Base-by-base conservation (phyloP, 352 stramenopile species). In the Phytopythium montanum region DNA sequence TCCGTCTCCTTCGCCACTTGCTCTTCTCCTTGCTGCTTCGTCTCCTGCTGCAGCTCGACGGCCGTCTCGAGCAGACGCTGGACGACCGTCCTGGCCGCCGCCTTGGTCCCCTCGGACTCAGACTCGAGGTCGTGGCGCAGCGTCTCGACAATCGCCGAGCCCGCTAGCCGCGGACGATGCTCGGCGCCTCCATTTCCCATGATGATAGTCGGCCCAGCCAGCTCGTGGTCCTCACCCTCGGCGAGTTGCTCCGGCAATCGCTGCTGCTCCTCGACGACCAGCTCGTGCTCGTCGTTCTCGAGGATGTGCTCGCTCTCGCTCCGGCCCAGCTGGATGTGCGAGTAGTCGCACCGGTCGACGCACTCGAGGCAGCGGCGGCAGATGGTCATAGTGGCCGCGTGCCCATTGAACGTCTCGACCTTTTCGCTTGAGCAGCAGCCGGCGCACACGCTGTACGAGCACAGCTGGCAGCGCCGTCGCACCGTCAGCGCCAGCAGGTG, bases 291-390 rank as follows among this genome's bases (percentile, higher is more conserved):
- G 1, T 59, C 52, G 26, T 76, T 65, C 5, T 78, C 70, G 5
- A 78, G 34, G 28, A 78, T 70, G 46, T 62, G 26, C 13, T 66
- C 58, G 0, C 59, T 28, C 0, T 66, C 64, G 13, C 60, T 56
- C 19, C 41, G 58, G 5, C 56, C 61, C 21, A 69, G 48, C 21
- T 75, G 61, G 41, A 79, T 56, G 51, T 69, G 48, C 16, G 67
- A 67, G 44, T 76, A 81, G 29, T 80, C 62, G 33, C 75, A 80
- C 13, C 67, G 56, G 42, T 79, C 68, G 2, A 79, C 67, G 52
- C 68, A 75, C 31, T 85, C 75, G 7, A 79, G 59, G 23, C 75
- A 85, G 39, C 72, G 75, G 31, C 44, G 69, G 49, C 75, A 85
- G 21, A 81, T 62, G 2, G 62, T 58, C 46, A 81, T 70, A 5